Evolutionary conservation across 345 rosid genomes (phyloP).

Genomic region (Crucihimalaya himalaica): DNA sequence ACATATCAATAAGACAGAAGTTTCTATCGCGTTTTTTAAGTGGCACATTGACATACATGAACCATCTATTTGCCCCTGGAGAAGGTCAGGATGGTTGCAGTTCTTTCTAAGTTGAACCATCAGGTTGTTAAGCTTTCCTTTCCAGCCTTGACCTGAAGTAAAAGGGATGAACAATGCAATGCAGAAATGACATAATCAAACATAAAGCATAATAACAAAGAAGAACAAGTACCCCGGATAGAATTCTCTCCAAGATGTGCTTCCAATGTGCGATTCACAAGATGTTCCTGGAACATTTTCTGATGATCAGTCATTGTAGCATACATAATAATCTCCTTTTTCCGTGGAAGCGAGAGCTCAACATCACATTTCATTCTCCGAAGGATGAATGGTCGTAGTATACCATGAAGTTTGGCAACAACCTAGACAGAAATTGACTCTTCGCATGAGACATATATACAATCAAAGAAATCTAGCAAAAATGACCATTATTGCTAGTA

Average conservation of each 20-base stretch:
- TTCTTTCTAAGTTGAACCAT: constrained; percentile 87
- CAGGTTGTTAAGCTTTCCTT: constrained; percentile 77
- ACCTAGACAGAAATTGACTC: constrained; percentile 53
- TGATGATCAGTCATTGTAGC: constrained; percentile 88
- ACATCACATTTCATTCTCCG: constrained; percentile 95
- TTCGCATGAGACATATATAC: constrained; percentile 2
- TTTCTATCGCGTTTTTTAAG: background rate
- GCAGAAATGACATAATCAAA: constrained; percentile 8
- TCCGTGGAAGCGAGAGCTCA: constrained; percentile 83
- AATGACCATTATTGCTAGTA: constrained; percentile 30
- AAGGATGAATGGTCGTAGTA: constrained; percentile 93
- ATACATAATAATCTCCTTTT: constrained; percentile 90
- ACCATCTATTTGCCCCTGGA: constrained; percentile 64
- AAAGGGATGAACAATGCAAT: background rate
- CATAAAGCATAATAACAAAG: constrained; percentile 7
- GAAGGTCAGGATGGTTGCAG: constrained; percentile 97
- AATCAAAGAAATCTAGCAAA: constrained; percentile 6
- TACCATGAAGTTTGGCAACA: constrained; percentile 89
- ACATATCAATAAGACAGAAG: background rate
- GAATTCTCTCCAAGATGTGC: constrained; percentile 51
- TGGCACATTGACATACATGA: constrained; percentile 55
- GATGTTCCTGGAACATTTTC: constrained; percentile 84
- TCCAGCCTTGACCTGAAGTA: constrained; percentile 56
- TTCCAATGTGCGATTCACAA: constrained; percentile 73
- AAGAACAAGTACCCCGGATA: constrained; percentile 46